Evolutionary conservation across 257 asterid genomes (phyloP).

Genomic region (Cordia subcordata): DNA sequence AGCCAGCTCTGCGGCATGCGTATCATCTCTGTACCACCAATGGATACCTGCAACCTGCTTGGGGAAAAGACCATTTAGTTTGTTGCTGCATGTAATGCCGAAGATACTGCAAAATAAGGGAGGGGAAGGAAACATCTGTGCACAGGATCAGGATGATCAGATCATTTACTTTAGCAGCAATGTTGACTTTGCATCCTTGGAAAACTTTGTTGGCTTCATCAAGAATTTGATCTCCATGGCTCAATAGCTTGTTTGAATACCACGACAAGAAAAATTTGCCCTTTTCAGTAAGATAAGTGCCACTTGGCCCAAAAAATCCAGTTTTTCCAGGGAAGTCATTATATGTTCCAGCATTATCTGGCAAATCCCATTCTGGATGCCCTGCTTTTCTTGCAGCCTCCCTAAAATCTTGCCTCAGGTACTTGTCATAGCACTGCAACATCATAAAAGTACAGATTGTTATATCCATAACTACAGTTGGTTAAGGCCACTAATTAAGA

Average conservation of each 20-base stretch:
- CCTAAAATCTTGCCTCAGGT: slow-evolving; percentile 25
- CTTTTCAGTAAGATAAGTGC: slow-evolving; percentile 28
- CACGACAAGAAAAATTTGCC: slow-evolving; percentile 36
- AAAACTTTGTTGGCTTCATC: slow-evolving; percentile 42
- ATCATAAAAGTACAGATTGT: neutral
- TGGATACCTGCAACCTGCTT: slow-evolving; percentile 22
- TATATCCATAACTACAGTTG: too few species aligned
- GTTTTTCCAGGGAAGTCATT: slow-evolving; percentile 31
- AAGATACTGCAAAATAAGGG: neutral
- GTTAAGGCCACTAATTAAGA: too few species aligned
- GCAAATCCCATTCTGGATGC: slow-evolving; percentile 31
- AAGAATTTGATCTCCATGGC: slow-evolving; percentile 40
- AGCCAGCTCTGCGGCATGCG: slow-evolving; percentile 25
- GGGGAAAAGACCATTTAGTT: neutral
- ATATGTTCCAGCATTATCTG: slow-evolving; percentile 37
- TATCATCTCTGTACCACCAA: slow-evolving; percentile 21
- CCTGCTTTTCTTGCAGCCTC: slow-evolving; percentile 30
- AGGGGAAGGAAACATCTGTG: neutral
- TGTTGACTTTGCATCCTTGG: slow-evolving; percentile 28
- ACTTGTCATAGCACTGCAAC: slow-evolving; percentile 39
- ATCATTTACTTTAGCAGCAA: slow-evolving; percentile 33
- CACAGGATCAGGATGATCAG: neutral
- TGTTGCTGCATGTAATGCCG: neutral
- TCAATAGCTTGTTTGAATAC: slow-evolving; percentile 34
- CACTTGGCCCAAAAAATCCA: slow-evolving; percentile 30